A percentile compares a stretch with the other conserved stretches of the same genome.
phyloP scores from a whole-genome alignment of 2,329 filamentous ascomycete species.

The Fusarium goolgardi region DNA sequence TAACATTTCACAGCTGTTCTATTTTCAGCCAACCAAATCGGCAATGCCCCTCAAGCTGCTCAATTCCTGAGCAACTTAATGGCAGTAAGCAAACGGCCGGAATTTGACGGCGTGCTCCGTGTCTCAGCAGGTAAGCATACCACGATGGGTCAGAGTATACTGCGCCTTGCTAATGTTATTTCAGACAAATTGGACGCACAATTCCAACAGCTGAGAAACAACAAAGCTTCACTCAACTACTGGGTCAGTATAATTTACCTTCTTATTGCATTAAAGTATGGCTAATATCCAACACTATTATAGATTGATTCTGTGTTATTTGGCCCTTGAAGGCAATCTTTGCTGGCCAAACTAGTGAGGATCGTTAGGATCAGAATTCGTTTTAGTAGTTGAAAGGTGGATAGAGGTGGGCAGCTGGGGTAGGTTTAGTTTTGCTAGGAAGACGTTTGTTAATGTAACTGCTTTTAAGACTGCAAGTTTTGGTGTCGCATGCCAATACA shows the following conservation, averaged over 20 bases:
- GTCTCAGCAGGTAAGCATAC: neutral
- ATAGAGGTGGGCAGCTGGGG: neutral
- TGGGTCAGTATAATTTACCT: neutral
- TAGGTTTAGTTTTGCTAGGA: neutral
- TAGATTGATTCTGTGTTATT: neutral
- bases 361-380: neutral
- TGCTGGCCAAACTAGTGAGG: accelerated
- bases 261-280: neutral
- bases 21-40: constrained; percentile 1
- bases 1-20: neutral
- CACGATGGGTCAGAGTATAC: neutral
- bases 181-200: neutral
- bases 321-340: neutral
- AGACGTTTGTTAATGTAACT: neutral
- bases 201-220: neutral
- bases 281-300: neutral
- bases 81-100: neutral
- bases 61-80: neutral
- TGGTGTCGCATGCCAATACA: neutral
- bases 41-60: neutral
- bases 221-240: neutral
- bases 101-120: neutral
- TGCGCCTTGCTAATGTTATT: neutral
- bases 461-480: neutral
- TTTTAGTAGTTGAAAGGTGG: neutral